phyloP scores from a whole-genome alignment of 495 filamentous ascomycete species.

The Tuber microsphaerosporum region DNA sequence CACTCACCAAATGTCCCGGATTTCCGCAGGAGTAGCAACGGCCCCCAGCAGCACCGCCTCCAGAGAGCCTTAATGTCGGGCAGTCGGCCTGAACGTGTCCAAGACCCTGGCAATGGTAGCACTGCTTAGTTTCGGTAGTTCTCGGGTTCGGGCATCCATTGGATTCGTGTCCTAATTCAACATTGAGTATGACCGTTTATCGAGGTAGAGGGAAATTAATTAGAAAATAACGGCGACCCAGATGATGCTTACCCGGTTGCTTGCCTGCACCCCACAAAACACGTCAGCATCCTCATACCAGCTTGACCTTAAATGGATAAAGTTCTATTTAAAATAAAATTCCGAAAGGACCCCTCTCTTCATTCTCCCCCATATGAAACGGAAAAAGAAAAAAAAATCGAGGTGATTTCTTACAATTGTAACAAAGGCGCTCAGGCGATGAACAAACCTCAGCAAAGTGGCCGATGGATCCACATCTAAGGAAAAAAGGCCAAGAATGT shows the following conservation, averaged over 20 bases:
- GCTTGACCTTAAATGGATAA: conserved; percentile 24
- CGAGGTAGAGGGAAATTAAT: conserved; percentile 23
- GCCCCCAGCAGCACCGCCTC: conserved; percentile 57
- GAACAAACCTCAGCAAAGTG: conserved; percentile 98
- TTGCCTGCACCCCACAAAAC: conserved; percentile 54
- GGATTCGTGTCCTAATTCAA: conserved; percentile 76
- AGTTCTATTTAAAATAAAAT: conserved; percentile 32
- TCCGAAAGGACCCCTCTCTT: background rate
- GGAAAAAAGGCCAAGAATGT: conserved; percentile 11
- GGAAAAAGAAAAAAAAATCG: conserved; percentile 16
- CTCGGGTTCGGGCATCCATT: conserved; percentile 92
- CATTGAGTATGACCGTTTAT: conserved; percentile 41
- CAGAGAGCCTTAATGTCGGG: conserved; percentile 87
- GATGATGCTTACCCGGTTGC: conserved; percentile 63
- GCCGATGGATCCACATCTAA: conserved; percentile 85
- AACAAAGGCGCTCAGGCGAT: conserved; percentile 93
- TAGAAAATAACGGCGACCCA: conserved; percentile 26
- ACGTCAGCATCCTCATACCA: conserved; percentile 28
- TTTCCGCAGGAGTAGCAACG: conserved; percentile 96
- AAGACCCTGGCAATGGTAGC: conserved; percentile 98
- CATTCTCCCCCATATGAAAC: background rate
- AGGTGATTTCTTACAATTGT: conserved; percentile 70
- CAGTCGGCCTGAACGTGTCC: conserved; percentile 99
- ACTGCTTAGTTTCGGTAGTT: conserved; percentile 98
- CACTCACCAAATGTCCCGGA: conserved; percentile 70